A percentile compares a stretch with the other conserved stretches of the same genome.
Conservation (phyloP, 2,329 filamentous ascomycete genomes). For the Xylaria sp. region DNA sequence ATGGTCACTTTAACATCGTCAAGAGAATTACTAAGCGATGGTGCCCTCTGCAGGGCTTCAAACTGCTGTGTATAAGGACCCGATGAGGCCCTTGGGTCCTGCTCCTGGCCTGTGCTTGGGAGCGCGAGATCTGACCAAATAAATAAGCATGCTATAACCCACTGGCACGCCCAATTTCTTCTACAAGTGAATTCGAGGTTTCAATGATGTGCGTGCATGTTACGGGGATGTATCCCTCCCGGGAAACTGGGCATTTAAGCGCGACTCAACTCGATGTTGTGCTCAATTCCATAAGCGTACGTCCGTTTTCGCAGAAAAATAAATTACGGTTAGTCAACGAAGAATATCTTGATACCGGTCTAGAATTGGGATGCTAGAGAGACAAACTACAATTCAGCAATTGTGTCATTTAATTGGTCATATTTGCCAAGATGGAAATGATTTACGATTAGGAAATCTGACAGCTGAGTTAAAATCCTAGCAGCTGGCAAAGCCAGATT, state of each 20-base stretch:
- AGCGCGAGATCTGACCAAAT: not conserved
- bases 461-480: no score
- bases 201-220: not conserved
- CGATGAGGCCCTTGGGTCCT: not conserved
- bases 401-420: no score
- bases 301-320: not conserved
- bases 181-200: not conserved
- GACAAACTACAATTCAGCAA: no score
- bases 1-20: not conserved
- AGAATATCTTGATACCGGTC: not conserved
- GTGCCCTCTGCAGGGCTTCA: not conserved
- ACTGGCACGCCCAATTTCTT: not conserved
- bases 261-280: not conserved
- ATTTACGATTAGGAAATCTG: no score
- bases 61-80: not conserved
- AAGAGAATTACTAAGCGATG: not conserved
- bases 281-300: not conserved
- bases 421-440: no score
- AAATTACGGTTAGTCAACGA: not conserved
- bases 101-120: not conserved
- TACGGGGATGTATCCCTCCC: not conserved
- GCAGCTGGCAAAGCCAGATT: no score
- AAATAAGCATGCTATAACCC: slow-evolving; percentile 16
- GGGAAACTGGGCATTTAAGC: not conserved
- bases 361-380: no score